Base-by-base conservation (phyloP, 371 early-diverging fungal species). In the Blakeslea trispora region DNA sequence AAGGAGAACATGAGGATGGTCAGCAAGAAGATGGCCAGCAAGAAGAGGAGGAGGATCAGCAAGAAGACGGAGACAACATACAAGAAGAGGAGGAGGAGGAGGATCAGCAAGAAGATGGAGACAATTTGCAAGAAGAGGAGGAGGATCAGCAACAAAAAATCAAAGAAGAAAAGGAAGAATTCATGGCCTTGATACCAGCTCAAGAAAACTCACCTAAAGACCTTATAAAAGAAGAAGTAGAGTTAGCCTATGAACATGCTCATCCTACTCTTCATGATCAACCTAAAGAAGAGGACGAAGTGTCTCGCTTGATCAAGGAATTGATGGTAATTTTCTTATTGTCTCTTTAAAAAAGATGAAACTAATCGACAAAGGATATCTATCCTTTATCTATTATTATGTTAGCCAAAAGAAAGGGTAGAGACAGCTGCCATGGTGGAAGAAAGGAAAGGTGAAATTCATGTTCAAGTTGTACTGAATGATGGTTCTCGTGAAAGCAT, bases 401-500 rank as follows among this genome's bases (percentile, higher is more conserved):
- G 37, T 13, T 14, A 37, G 37, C 37, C 37, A 3, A 37, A 37
- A 37, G 60, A 59, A 24, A 59, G 46, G 31, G 63, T 63, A 43
- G 63, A 63, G 21, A 63, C 55, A n/a, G 53, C 63, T 15, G 68
- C 68, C 10, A 68, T 68, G 68, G 31, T 52, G 14, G 60, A 63
- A 66, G 77, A 69, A 64, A 71, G 61, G 61, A 64, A 57, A 45
- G 95, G 92, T 6, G 45, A 81, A 40, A 89, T 95, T 42, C 71
- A 77, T 39, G 90, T 92, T 56, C 73, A 83, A 17, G 88, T 92
- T 5, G 92, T 93, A 11, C 64, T 63, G 22, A 95, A 95, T 59
- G 96, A 97, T 68, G 87, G 86, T 6, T 52, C 71, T 5, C 81
- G 85, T 10, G 86, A 90, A 35, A 88, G 86, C 45, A 90, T 95